A percentile compares a stretch with the other conserved stretches of the same genome.
Evolutionary conservation across 106 monocot genomes (phyloP).

Genomic region (Platanthera guangdongensis): DNA sequence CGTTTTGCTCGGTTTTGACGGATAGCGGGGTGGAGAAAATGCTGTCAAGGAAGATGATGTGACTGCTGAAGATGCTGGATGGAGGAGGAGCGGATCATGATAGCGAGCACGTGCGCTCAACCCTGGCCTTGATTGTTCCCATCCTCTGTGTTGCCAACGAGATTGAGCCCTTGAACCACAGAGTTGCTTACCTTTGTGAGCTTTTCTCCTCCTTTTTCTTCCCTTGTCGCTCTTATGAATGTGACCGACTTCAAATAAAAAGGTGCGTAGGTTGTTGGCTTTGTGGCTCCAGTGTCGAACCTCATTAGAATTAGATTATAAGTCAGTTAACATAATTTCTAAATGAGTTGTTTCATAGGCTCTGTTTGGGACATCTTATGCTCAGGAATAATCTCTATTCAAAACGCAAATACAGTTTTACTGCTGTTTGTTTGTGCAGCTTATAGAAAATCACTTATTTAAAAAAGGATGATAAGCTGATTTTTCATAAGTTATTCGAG

Average conservation of each 20-base stretch:
- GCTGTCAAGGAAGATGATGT: constrained; percentile 54
- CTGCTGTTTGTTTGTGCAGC: too few relatives aligned
- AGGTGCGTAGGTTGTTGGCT: background rate
- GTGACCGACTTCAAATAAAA: background rate
- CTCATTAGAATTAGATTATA: background rate
- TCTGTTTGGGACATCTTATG: too few relatives aligned
- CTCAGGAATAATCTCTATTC: too few relatives aligned
- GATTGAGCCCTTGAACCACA: constrained; percentile 46
- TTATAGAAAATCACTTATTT: too few relatives aligned
- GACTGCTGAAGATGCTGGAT: constrained; percentile 55
- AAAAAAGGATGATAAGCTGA: too few relatives aligned
- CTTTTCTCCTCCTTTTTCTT: background rate
- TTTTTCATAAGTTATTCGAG: too few relatives aligned
- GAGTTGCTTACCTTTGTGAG: constrained; percentile 89
- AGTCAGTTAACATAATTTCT: background rate
- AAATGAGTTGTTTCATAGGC: background rate
- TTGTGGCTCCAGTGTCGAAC: background rate
- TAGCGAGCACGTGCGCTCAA: constrained; percentile 75
- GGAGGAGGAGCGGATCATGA: constrained; percentile 42
- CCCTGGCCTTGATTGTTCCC: constrained; percentile 69
- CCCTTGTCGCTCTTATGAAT: background rate
- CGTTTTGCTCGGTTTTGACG: too few relatives aligned
- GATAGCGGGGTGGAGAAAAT: constrained; percentile 17
- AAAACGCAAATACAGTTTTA: too few relatives aligned
- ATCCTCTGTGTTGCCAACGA: constrained; percentile 95